Percentiles rank a stretch among this genome's conserved stretches.
These are phyloP conservation scores for Extremus antarcticus DNA, from an alignment of 495 filamentous ascomycete genomes.

Conservation along the genomic window DNA sequence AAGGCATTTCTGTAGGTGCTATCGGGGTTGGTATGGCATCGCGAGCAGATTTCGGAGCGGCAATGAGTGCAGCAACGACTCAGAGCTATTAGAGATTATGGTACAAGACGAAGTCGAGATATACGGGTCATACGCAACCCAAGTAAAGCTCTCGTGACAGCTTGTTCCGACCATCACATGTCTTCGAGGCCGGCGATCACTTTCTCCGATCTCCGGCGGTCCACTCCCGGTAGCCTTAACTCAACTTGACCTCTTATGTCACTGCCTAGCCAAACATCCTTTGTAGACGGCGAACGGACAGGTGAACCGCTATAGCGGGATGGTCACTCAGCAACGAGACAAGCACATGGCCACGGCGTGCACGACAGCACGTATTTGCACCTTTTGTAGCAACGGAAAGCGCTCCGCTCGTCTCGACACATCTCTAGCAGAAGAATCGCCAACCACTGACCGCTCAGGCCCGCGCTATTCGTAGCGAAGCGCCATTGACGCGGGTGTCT, in stretches of 20 bases:
- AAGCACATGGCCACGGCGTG: too few relatives aligned
- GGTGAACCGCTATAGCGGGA: too few relatives aligned
- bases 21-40: neutral
- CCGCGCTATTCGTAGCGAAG: neutral
- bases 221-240: neutral
- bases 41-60: neutral
- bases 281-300: too few relatives aligned
- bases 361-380: too few relatives aligned
- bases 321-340: too few relatives aligned
- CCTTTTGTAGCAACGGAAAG: too few relatives aligned
- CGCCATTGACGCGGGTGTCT: neutral
- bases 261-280: too few relatives aligned
- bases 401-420: too few relatives aligned
- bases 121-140: neutral
- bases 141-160: neutral
- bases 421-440: neutral
- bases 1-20: neutral
- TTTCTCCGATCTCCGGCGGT: neutral
- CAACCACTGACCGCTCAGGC: neutral
- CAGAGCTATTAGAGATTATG: too few relatives aligned
- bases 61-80: too few relatives aligned
- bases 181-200: neutral
- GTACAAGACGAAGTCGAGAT: neutral
- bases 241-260: too few relatives aligned
- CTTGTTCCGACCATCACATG: neutral